phyloP scores from a whole-genome alignment of 2,329 filamentous ascomycete species.

The Hypoxylon sp. region DNA sequence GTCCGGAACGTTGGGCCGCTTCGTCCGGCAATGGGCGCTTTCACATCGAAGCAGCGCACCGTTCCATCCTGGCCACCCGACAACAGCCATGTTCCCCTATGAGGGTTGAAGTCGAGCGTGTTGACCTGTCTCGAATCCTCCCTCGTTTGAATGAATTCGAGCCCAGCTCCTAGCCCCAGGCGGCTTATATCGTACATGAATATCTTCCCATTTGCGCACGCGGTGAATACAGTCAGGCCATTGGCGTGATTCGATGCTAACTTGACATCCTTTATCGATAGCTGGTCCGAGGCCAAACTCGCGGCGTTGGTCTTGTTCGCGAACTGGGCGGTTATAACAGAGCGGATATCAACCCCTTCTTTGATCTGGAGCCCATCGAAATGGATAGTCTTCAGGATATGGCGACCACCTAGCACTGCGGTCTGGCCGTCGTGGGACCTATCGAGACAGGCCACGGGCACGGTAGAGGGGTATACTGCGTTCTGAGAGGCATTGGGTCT shows the following conservation, averaged over 20 bases:
- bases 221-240: slow-evolving; percentile 69
- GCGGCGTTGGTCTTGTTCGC: slow-evolving; percentile 57
- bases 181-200: slow-evolving; percentile 72
- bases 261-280: slow-evolving; percentile 73
- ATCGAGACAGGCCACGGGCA: slow-evolving; percentile 69
- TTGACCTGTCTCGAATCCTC: slow-evolving; percentile 75
- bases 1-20: slow-evolving; percentile 64
- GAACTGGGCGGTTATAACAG: slow-evolving; percentile 65
- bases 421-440: slow-evolving; percentile 67
- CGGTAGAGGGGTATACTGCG: slow-evolving; percentile 63
- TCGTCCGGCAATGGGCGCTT: slow-evolving; percentile 61
- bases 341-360: slow-evolving; percentile 70
- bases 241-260: slow-evolving; percentile 62
- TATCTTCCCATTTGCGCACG: slow-evolving; percentile 73
- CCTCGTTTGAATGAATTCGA: slow-evolving; percentile 69
- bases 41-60: slow-evolving; percentile 71
- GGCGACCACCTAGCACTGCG: slow-evolving; percentile 69
- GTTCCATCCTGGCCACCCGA: slow-evolving; percentile 74
- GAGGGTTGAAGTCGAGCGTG: slow-evolving; percentile 72
- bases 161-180: slow-evolving; percentile 59
- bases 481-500: slow-evolving; percentile 69
- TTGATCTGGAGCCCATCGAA: slow-evolving; percentile 66
- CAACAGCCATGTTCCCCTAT: slow-evolving; percentile 67
- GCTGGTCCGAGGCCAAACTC: slow-evolving; percentile 64
- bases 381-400: slow-evolving; percentile 71